Conservation (phyloP, 1,284 basidiomycete species). For the Cystobasidium sp. region DNA sequence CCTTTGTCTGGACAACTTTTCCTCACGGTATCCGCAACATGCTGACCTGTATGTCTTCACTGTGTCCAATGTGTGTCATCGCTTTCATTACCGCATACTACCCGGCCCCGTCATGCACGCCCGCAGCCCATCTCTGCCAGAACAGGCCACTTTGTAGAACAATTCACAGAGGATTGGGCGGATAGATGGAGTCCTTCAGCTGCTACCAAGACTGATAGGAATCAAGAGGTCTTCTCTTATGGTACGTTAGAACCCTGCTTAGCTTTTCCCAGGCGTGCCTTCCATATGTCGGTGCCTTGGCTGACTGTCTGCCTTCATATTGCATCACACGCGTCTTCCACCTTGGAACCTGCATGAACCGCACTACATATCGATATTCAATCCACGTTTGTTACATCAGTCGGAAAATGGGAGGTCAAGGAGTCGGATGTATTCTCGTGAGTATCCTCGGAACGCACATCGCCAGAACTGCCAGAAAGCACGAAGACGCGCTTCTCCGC, state of each 20-base stretch:
- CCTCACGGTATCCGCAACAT: neutral
- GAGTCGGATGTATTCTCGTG: slow-evolving; percentile 72
- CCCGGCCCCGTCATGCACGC: neutral
- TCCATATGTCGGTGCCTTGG: neutral
- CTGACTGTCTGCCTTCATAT: neutral
- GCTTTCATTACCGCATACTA: too few relatives aligned
- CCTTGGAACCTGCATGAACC: neutral
- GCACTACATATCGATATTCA: neutral
- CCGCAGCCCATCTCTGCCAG: slow-evolving; percentile 75
- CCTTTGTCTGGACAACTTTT: neutral
- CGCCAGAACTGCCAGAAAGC: neutral
- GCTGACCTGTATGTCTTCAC: neutral
- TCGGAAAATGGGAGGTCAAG: slow-evolving; percentile 96
- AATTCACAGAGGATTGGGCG: slow-evolving; percentile 90
- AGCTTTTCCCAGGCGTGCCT: slow-evolving; percentile 22
- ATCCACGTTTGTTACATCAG: slow-evolving; percentile 23
- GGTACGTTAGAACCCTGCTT: slow-evolving; percentile 34
- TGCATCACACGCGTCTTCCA: neutral
- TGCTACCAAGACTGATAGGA: slow-evolving; percentile 73
- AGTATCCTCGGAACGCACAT: slow-evolving; percentile 1
- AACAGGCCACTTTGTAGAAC: slow-evolving; percentile 89
- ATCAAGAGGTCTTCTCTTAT: slow-evolving; percentile 41
- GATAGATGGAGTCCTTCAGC: slow-evolving; percentile 94
- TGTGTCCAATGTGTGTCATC: neutral
- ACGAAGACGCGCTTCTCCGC: slow-evolving; percentile 3